phyloP scores from a whole-genome alignment of 176 grass and related monocot genomes.

The Thalia dealbata region DNA sequence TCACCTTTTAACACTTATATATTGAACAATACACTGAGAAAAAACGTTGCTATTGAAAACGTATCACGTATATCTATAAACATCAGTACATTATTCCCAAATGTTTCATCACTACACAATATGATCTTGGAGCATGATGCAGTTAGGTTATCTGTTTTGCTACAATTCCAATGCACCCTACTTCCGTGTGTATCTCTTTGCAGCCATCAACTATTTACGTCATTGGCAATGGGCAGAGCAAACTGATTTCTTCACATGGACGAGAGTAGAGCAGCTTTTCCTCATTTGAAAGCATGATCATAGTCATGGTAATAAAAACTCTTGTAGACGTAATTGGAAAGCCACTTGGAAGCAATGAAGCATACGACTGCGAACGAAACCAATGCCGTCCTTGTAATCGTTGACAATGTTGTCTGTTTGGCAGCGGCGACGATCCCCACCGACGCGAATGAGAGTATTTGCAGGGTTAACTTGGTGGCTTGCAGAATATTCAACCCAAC shows the following conservation, averaged over 20 bases:
- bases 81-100: too few relatives aligned
- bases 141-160: not conserved
- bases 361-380: conserved; percentile 41
- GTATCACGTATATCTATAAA: too few relatives aligned
- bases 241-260: not conserved
- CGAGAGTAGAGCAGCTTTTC: not conserved
- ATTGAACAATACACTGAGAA: too few relatives aligned
- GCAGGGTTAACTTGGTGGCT: conserved; percentile 43
- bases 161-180: not conserved
- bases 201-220: not conserved
- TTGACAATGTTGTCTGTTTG: conserved; percentile 30
- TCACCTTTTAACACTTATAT: too few relatives aligned
- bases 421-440: conserved; percentile 44
- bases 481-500: conserved; percentile 43
- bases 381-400: conserved; percentile 19
- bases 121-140: too few relatives aligned
- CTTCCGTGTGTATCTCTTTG: not conserved
- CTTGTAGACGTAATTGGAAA: conserved; percentile 62
- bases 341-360: conserved; percentile 56
- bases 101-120: too few relatives aligned
- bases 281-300: conserved; percentile 69
- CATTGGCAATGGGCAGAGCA: not conserved
- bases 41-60: too few relatives aligned
- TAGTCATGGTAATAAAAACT: conserved; percentile 92
- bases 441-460: conserved; percentile 35